These are phyloP conservation scores for Phlebiopsis gigantea DNA, from an alignment of 768 basidiomycete genomes.

Conservation along the genomic window DNA sequence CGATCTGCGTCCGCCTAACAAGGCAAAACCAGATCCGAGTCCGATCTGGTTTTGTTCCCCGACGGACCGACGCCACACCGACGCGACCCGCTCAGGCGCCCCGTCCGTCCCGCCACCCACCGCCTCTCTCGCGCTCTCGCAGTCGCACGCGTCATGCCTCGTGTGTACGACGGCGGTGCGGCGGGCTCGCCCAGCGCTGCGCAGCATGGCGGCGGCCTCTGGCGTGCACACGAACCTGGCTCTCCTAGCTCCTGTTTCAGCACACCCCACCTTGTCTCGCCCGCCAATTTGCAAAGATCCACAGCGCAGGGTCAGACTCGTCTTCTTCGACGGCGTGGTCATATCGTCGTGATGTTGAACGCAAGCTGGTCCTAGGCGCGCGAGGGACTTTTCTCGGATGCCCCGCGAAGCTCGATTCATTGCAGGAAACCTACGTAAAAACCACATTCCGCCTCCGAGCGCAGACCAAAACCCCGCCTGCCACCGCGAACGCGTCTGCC, in stretches of 20 bases:
- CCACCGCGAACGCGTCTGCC: not conserved
- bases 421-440: conserved; percentile 2
- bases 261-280: not conserved
- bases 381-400: not conserved
- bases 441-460: too few relatives aligned
- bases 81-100: not conserved
- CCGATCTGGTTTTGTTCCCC: not conserved
- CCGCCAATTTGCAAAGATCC: not conserved
- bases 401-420: not conserved
- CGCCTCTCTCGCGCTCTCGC: not conserved
- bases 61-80: conserved; percentile 6
- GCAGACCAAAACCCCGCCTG: not conserved
- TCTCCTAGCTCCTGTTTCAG: not conserved
- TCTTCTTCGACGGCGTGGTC: not conserved
- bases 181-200: not conserved
- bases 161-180: not conserved
- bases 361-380: not conserved
- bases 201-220: not conserved
- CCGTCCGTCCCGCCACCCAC: not conserved
- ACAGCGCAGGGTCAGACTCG: not conserved
- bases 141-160: not conserved
- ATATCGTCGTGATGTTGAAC: not conserved
- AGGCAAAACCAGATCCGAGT: not conserved
- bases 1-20: not conserved
- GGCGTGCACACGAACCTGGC: not conserved